A percentile compares a stretch with the other conserved stretches of the same genome.
These are phyloP conservation scores for Cercospora sesami DNA, from an alignment of 2,329 filamentous ascomycete species.

Conservation along the genomic window DNA sequence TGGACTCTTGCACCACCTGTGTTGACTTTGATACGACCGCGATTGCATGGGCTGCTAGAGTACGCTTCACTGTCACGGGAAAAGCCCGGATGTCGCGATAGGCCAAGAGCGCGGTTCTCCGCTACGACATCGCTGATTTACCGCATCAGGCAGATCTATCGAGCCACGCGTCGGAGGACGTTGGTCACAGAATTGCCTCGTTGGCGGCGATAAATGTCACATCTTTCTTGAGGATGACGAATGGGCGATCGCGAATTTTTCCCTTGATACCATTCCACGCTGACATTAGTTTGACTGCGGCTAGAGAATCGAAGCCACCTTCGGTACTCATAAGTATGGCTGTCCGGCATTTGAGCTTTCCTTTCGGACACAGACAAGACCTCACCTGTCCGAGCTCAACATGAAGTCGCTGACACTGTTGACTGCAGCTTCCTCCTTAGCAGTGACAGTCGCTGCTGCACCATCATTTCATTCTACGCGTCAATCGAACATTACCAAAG, in stretches of 20 bases:
- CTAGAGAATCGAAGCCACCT: neutral
- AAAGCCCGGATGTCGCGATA: conserved; percentile 10
- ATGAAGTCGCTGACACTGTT: neutral
- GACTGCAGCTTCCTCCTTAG: neutral
- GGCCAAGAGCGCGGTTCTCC: neutral
- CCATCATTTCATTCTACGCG: neutral
- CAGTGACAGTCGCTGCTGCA: conserved; percentile 2
- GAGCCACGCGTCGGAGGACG: neutral
- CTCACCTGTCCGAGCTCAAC: neutral
- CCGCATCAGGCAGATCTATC: neutral
- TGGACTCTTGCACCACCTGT: neutral
- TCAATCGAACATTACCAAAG: neutral
- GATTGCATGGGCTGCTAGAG: neutral
- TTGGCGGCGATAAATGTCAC: neutral
- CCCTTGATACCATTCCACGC: neutral
- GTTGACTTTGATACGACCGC: neutral
- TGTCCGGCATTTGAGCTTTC: neutral
- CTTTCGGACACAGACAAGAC: neutral
- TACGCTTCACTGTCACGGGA: neutral
- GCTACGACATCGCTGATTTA: neutral
- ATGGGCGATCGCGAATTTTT: neutral
- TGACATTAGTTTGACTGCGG: neutral
- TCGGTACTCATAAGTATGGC: neutral
- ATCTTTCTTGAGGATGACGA: neutral
- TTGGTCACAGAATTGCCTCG: neutral